phyloP scores from a whole-genome alignment of 2,329 filamentous ascomycete species.

The Beauveria sp. region DNA sequence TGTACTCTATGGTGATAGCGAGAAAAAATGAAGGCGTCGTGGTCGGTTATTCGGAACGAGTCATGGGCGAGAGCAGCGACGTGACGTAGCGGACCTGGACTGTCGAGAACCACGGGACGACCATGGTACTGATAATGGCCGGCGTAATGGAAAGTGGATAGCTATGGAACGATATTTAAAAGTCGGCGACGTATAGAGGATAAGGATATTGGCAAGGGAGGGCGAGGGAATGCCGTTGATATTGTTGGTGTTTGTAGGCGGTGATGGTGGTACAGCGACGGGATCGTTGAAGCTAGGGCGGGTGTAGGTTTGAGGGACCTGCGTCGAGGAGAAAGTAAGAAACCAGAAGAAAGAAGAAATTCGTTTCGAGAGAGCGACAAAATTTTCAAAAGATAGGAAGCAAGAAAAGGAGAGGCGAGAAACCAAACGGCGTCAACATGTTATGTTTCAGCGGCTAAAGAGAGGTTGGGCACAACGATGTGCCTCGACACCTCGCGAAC shows the following conservation, averaged over 20 bases:
- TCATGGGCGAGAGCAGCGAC: background rate
- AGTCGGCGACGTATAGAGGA: background rate
- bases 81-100: constrained; percentile 3
- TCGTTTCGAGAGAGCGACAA: background rate
- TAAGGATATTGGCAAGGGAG: background rate
- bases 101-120: background rate
- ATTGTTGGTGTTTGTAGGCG: background rate
- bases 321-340: background rate
- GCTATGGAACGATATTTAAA: background rate
- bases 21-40: background rate
- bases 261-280: background rate
- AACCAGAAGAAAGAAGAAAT: background rate
- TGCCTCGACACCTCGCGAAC: background rate
- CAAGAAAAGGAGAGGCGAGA: background rate
- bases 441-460: constrained; percentile 1
- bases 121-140: constrained; percentile 4
- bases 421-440: background rate
- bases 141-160: background rate
- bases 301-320: background rate
- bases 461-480: constrained; percentile 3
- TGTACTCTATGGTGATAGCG: background rate
- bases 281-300: background rate
- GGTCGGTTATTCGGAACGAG: background rate
- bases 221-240: background rate
- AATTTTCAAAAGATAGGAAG: background rate